A percentile compares a stretch with the other conserved stretches of the same genome.
phyloP scores from a whole-genome alignment of 2,329 filamentous ascomycete species.

The Diplodia mutila region DNA sequence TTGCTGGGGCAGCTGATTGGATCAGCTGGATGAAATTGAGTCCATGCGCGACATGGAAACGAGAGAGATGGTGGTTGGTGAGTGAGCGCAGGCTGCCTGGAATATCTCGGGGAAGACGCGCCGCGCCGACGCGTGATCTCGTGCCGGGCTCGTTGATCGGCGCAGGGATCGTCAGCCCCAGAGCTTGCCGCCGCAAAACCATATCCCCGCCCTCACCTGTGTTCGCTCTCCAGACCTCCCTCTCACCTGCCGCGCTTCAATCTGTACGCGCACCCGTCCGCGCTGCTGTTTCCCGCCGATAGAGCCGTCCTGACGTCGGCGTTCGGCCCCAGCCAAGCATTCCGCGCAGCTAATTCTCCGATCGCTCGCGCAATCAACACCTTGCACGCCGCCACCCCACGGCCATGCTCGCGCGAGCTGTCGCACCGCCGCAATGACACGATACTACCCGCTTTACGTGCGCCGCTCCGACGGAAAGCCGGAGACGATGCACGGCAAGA shows the following conservation, averaged over 20 bases:
- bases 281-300: neutral
- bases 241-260: neutral
- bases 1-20: neutral
- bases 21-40: neutral
- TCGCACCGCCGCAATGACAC: constrained; percentile 41
- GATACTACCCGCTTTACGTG: constrained; percentile 53
- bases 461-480: constrained; percentile 55
- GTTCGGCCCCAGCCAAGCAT: neutral
- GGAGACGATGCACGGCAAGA: constrained; percentile 52
- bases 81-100: neutral
- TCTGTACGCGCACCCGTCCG: neutral
- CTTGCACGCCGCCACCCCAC: neutral
- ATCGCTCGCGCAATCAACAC: neutral
- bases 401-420: constrained; percentile 15
- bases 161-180: neutral
- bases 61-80: too few species aligned
- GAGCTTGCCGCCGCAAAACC: neutral
- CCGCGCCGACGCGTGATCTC: neutral
- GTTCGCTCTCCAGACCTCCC: neutral
- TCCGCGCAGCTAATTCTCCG: constrained; percentile 7
- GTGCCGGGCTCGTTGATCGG: neutral
- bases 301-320: neutral
- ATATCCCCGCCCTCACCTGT: neutral
- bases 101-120: neutral
- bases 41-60: neutral